These are phyloP conservation scores for Ceratocystis destructans DNA, from an alignment of 2,329 filamentous ascomycete species.

Conservation along the genomic window DNA sequence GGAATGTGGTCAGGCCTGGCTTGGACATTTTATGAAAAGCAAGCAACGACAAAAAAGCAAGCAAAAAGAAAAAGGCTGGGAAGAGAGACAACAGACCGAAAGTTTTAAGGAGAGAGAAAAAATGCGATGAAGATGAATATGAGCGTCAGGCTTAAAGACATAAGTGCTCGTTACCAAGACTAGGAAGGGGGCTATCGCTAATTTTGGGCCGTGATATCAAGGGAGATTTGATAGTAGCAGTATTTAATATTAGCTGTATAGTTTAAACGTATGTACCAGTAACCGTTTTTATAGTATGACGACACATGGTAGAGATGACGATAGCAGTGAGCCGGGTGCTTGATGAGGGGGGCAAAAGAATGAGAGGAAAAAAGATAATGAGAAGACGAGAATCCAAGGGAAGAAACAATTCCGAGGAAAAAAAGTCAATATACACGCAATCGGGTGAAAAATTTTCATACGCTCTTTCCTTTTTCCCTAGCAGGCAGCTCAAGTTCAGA, in stretches of 20 bases:
- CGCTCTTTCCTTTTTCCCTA: background rate
- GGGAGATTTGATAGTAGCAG: background rate
- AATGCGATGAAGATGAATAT: background rate
- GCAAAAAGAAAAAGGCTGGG: background rate
- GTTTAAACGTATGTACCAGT: background rate
- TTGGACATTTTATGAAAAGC: background rate
- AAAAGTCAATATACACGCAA: background rate
- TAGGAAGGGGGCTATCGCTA: background rate
- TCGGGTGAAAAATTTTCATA: background rate
- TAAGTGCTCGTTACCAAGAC: background rate
- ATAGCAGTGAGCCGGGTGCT: background rate
- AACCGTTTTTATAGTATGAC: background rate
- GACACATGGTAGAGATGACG: background rate
- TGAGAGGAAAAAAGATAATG: background rate
- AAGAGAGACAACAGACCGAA: background rate
- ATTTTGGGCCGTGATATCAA: background rate
- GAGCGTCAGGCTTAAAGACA: background rate
- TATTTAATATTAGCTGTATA: background rate
- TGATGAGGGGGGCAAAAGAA: background rate
- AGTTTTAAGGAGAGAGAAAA: background rate
- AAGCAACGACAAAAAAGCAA: background rate
- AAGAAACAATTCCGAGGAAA: background rate
- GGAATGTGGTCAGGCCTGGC: background rate
- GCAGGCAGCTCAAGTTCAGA: too few relatives aligned
- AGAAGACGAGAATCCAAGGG: background rate